Conservation (phyloP, 192 early-diverging fungal genomes). For the Coemansia sp. region DNA sequence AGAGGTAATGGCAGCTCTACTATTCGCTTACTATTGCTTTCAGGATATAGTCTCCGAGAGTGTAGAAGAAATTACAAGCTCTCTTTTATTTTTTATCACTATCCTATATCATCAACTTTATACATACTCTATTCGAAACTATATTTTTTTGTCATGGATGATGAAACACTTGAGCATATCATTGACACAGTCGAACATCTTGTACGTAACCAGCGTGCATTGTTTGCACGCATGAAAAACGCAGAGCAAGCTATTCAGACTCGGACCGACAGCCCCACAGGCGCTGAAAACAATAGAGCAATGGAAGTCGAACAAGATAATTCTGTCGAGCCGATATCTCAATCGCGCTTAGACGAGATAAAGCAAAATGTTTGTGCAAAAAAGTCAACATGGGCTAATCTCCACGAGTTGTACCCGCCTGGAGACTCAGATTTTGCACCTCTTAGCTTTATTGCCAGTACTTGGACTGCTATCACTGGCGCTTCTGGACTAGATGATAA, state of each 20-base stretch:
- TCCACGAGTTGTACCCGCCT: neutral
- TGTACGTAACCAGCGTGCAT: neutral
- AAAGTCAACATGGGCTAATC: neutral
- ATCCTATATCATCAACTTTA: neutral
- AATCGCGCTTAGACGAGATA: neutral
- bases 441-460: neutral
- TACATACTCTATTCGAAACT: neutral
- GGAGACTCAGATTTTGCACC: neutral
- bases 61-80: neutral
- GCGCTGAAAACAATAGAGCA: neutral
- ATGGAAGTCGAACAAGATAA: neutral
- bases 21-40: neutral
- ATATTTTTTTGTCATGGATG: neutral
- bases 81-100: neutral
- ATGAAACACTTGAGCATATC: neutral
- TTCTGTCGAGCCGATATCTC: neutral
- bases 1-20: neutral
- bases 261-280: neutral
- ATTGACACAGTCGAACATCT: neutral
- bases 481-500: neutral
- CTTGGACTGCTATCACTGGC: neutral
- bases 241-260: neutral
- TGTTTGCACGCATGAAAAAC: neutral
- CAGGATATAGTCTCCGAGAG: neutral
- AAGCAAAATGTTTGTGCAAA: neutral